Evolutionary conservation across 495 filamentous ascomycete genomes (phyloP), one percentile per base, ranked within the genome.

Genomic region (Aspergillus diversus): DNA sequence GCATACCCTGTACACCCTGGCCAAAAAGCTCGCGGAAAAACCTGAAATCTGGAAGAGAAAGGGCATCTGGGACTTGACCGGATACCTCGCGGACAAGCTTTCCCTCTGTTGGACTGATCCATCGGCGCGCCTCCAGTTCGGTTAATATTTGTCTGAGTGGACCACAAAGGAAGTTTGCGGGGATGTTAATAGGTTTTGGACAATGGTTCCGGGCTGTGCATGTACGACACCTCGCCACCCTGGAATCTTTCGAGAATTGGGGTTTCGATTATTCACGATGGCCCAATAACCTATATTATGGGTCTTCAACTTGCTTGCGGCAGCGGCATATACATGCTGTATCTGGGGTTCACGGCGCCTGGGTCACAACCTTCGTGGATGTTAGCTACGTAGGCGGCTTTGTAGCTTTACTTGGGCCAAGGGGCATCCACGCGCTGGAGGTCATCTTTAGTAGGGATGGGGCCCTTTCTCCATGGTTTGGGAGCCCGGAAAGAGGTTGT

Each of bases 281-380:
- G 54, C 5, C 9, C 16, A 56, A 56, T 34, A 39, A 56, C 54
- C 5, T 43, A 56, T 31, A 21, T 43, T 35, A 33, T 34, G 32
- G 54, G 35, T 12, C n/a, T 57, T 21, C 35, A 57, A n/a, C 34
- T 57, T 12, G 9, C 12, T 9, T 37, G 33, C 21, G 54, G 54
- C 27, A n/a, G 9, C n/a, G 4, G 21, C 2, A 13, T 12, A 5
- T n/a, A 27, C 21, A 27, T 43, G 13, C 31, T 43, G 7, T 17
- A 12, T 13, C 7, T 43, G 8, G 54, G 33, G 7, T 43, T 17
- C 27, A 33, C 12, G 27, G 12, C 50, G n/a, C 39, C 39, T 11
- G n/a, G n/a, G 12, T 43, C 11, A 43, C 39, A 43, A 43, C 39
- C 39, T 43, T 7, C n/a, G n/a, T 43, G 11, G 39, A 43, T 43